Conservation (phyloP, 345 rosid species). For the Salix caprea region DNA sequence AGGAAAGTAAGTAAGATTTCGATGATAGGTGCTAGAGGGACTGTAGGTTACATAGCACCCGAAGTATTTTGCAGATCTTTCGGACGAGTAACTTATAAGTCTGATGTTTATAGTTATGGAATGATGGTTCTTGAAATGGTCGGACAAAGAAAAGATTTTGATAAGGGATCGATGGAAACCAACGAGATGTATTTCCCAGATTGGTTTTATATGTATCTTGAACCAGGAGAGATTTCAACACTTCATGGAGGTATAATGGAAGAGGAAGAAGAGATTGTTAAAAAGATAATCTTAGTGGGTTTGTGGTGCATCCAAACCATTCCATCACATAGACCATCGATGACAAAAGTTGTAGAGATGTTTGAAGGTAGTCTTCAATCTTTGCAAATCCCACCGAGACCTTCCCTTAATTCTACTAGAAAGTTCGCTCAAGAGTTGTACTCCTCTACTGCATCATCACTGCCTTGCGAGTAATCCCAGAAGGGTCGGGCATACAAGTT, state of each 20-base stretch:
- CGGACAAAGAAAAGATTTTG: background rate
- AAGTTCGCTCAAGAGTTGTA: background rate
- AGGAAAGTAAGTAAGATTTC: constrained; percentile 5
- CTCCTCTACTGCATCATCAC: background rate
- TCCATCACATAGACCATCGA: constrained; percentile 23
- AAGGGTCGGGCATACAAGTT: background rate
- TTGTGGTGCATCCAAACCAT: constrained; percentile 26
- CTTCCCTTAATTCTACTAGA: background rate
- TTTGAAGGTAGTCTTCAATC: constrained; percentile 11
- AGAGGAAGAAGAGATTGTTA: constrained; percentile 5
- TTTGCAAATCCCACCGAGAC: constrained; percentile 22
- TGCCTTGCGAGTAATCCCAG: fast-evolving
- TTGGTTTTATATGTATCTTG: constrained; percentile 5
- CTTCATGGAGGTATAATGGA: background rate
- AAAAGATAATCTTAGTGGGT: constrained; percentile 12
- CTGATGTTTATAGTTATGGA: constrained; percentile 18
- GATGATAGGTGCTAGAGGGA: constrained; percentile 15
- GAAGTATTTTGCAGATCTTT: constrained; percentile 11
- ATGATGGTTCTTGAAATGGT: constrained; percentile 11
- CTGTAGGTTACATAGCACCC: constrained; percentile 18
- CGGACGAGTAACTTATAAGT: constrained; percentile 11
- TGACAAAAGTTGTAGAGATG: constrained; percentile 19
- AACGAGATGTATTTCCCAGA: constrained; percentile 8
- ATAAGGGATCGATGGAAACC: background rate
- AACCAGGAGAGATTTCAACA: background rate